These are phyloP conservation scores for Aspergillus hiratsukae DNA, from an alignment of 2,329 filamentous ascomycete species.

Conservation along the genomic window DNA sequence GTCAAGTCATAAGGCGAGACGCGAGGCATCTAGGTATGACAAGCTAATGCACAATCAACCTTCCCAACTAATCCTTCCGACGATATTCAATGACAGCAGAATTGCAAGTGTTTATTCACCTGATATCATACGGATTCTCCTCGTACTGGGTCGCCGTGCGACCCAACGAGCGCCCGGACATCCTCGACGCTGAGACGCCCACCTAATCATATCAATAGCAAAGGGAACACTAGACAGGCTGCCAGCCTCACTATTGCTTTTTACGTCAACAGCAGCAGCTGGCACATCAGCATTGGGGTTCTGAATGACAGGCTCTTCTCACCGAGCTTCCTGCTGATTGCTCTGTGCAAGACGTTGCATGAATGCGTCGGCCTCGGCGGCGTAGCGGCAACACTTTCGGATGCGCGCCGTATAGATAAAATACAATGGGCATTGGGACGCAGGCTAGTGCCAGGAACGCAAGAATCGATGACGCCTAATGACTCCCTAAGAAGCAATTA, in stretches of 20 bases:
- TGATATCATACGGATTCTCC: constrained; percentile 11
- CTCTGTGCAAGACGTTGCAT: not conserved
- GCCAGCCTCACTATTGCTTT: not conserved
- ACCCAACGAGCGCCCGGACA: not conserved
- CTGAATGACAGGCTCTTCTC: not conserved
- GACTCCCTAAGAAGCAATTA: constrained; percentile 24
- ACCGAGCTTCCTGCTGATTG: not conserved
- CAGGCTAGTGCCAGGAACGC: constrained; percentile 41
- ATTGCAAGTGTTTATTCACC: constrained; percentile 4
- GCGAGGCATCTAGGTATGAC: too few relatives aligned
- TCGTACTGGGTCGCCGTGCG: constrained; percentile 5
- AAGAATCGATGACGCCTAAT: constrained; percentile 44
- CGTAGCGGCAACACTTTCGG: constrained; percentile 34
- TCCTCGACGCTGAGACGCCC: constrained; percentile 1
- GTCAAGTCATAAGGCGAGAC: too few relatives aligned
- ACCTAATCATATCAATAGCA: not conserved
- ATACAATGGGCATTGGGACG: constrained; percentile 38
- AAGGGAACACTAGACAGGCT: constrained; percentile 1
- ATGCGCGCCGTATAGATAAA: constrained; percentile 37
- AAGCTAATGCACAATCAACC: not conserved
- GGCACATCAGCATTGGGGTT: not conserved
- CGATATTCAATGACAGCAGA: not conserved
- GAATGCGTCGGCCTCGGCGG: constrained; percentile 10
- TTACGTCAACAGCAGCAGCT: not conserved
- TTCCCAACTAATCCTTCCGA: not conserved